Percentiles rank a stretch among this genome's conserved stretches.
Evolutionary conservation across 2,329 filamentous ascomycete genomes (phyloP).

Genomic region (Sarocladium strictum): DNA sequence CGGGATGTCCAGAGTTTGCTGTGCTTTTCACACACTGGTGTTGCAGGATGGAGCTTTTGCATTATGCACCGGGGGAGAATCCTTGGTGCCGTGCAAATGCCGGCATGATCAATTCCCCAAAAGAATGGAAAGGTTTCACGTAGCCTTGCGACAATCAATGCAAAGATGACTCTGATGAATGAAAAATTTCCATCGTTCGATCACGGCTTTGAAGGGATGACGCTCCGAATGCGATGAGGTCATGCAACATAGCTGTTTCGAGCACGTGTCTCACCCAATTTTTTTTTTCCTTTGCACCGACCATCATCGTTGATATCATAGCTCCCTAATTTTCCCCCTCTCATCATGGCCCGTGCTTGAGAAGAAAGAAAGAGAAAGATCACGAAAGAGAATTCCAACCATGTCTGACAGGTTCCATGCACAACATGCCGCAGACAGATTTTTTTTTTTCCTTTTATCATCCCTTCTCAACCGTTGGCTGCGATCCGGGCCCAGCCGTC

Average conservation of each 20-base stretch:
- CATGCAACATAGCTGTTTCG: background rate
- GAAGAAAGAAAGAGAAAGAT: background rate
- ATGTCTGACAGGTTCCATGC: background rate
- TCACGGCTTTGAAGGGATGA: background rate
- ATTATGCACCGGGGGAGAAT: no score
- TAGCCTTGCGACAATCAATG: background rate
- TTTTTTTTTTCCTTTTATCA: background rate
- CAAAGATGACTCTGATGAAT: no score
- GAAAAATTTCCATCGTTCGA: background rate
- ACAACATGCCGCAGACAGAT: background rate
- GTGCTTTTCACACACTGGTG: background rate
- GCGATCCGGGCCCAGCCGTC: background rate
- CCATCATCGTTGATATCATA: background rate
- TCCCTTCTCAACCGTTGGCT: no score
- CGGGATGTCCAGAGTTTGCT: background rate
- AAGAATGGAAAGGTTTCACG: background rate
- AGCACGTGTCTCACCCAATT: background rate
- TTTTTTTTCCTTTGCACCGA: background rate
- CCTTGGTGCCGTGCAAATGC: no score
- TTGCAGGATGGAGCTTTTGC: background rate
- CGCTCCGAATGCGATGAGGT: no score
- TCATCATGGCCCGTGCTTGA: background rate
- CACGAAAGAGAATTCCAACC: background rate
- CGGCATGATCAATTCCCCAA: background rate
- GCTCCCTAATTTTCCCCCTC: background rate